These are phyloP conservation scores for Phaeosphaeria sp. DNA, from an alignment of 2,329 filamentous ascomycete genomes.

Conservation along the genomic window DNA sequence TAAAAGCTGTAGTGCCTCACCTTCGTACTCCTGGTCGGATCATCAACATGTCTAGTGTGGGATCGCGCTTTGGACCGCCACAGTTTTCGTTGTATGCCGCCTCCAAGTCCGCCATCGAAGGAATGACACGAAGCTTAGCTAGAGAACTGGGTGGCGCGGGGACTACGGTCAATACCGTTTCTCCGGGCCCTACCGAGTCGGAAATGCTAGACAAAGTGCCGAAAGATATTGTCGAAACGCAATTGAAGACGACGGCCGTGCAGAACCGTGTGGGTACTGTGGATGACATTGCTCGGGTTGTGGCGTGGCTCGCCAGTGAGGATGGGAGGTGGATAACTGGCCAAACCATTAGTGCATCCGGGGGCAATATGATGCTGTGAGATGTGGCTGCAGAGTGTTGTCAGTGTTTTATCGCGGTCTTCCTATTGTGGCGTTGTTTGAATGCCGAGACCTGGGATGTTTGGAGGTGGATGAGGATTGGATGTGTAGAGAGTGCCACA, in stretches of 20 bases:
- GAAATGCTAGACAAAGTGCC: slow-evolving; percentile 64
- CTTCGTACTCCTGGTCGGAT: slow-evolving; percentile 58
- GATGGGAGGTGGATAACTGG: slow-evolving; percentile 55
- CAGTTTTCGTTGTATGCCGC: slow-evolving; percentile 60
- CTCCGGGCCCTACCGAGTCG: slow-evolving; percentile 65
- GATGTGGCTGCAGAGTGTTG: slow-evolving; percentile 3
- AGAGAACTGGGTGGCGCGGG: slow-evolving; percentile 63
- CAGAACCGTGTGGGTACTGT: slow-evolving; percentile 58
- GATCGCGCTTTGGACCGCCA: slow-evolving; percentile 55
- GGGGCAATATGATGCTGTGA: slow-evolving; percentile 50
- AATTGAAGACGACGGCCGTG: slow-evolving; percentile 60
- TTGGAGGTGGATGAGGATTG: slow-evolving; percentile 18
- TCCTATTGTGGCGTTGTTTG: slow-evolving; percentile 15
- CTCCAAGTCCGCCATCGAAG: slow-evolving; percentile 67
- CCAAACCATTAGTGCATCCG: slow-evolving; percentile 63
- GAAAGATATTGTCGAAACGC: slow-evolving; percentile 55
- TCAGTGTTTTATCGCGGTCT: slow-evolving; percentile 8
- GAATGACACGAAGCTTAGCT: slow-evolving; percentile 65
- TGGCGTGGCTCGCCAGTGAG: slow-evolving; percentile 61
- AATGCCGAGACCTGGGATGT: slow-evolving; percentile 38
- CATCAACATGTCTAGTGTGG: slow-evolving; percentile 66
- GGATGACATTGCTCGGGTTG: slow-evolving; percentile 63
- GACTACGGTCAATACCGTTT: slow-evolving; percentile 67
- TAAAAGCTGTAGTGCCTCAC: slow-evolving; percentile 60
- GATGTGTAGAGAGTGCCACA: background rate